These are phyloP conservation scores for Tricholoma furcatifolium DNA, from an alignment of 768 basidiomycete genomes.

Conservation along the genomic window DNA sequence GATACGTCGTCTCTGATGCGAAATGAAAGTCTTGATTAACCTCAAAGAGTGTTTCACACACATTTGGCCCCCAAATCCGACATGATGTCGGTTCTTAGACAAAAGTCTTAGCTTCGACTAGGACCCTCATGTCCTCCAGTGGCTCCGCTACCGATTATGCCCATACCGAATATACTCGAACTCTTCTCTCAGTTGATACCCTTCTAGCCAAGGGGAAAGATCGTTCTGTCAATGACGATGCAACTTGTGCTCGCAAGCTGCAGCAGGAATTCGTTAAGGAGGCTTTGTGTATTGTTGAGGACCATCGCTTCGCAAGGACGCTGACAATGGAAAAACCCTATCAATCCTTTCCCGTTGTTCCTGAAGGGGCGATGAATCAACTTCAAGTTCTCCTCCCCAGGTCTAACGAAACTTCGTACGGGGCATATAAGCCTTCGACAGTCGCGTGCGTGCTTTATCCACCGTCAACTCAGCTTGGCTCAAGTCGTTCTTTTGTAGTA, in stretches of 20 bases:
- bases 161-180: slow-evolving; percentile 32
- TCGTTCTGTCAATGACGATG: slow-evolving; percentile 17
- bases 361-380: slow-evolving; percentile 41
- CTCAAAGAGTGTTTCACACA: too few species aligned
- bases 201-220: slow-evolving; percentile 41
- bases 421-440: neutral
- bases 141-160: neutral
- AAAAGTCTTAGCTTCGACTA: too few species aligned
- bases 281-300: slow-evolving; percentile 28
- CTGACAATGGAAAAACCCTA: slow-evolving; percentile 36
- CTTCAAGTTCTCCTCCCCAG: slow-evolving; percentile 39
- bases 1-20: too few species aligned
- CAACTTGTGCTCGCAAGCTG: slow-evolving; percentile 41
- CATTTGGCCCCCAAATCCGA: too few species aligned
- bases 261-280: slow-evolving; percentile 35
- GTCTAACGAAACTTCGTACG: slow-evolving; percentile 3
- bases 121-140: too few species aligned
- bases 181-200: slow-evolving; percentile 39
- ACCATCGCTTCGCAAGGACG: slow-evolving; percentile 39
- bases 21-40: too few species aligned
- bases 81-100: too few species aligned
- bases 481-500: neutral
- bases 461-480: too few species aligned
- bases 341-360: slow-evolving; percentile 27
- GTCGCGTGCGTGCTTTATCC: too few species aligned